A percentile compares a stretch with the other conserved stretches of the same genome.
Conservation (phyloP, 768 basidiomycete genomes). For the Suillus subalutaceus region DNA sequence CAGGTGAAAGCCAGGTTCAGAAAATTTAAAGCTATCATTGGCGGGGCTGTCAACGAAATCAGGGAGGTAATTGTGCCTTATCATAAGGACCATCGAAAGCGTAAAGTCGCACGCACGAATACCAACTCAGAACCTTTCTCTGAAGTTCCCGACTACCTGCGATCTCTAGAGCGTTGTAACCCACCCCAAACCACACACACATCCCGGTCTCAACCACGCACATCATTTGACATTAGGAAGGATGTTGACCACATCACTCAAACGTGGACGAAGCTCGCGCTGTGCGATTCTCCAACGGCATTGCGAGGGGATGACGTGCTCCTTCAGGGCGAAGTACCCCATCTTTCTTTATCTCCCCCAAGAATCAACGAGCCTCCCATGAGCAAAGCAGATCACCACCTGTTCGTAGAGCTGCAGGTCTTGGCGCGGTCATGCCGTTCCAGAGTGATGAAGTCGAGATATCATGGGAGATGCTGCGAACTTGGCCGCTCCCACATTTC, state of each 20-base stretch:
- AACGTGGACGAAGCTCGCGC: slow-evolving; percentile 1
- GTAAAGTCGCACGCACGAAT: background rate
- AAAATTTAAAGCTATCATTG: background rate
- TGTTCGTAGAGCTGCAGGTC: background rate
- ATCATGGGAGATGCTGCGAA: background rate
- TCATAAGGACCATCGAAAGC: background rate
- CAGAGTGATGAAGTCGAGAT: background rate
- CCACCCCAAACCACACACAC: background rate
- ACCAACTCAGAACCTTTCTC: background rate
- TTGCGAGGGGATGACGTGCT: background rate
- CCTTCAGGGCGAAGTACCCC: background rate
- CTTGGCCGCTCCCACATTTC: background rate
- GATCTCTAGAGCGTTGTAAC: background rate
- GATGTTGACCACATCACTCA: background rate
- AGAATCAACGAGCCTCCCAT: background rate
- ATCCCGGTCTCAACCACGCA: background rate
- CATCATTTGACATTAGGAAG: background rate
- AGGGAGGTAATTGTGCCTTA: background rate
- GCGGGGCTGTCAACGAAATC: slow-evolving; percentile 3
- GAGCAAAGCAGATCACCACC: background rate
- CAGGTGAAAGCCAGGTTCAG: slow-evolving; percentile 2
- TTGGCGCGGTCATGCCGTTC: background rate
- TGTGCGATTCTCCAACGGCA: slow-evolving; percentile 7
- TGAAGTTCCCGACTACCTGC: background rate
- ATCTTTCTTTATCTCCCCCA: background rate